Conservation (phyloP, 1,139 yeast species). For the Spencermartinsiella ligniputridi region DNA sequence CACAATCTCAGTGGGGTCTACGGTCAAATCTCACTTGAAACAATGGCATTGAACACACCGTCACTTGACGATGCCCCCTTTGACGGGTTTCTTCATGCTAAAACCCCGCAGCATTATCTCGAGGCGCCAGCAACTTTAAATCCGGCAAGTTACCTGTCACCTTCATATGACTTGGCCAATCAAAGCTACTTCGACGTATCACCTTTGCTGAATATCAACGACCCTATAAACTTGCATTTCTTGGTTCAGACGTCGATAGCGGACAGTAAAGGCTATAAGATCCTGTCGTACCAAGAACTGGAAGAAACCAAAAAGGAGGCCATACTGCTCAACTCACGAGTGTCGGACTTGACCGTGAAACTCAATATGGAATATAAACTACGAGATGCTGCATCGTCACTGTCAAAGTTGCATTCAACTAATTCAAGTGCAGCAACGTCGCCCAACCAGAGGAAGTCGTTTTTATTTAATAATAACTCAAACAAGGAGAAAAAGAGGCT, state of each 20-base stretch:
- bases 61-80: conserved; percentile 2
- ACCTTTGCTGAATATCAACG: conserved; percentile 25
- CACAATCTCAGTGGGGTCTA: no score
- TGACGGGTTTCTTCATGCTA: conserved; percentile 26
- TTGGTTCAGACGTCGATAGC: conserved; percentile 33
- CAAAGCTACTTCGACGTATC: conserved; percentile 24
- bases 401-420: conserved; percentile 26
- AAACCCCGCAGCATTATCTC: conserved; percentile 21
- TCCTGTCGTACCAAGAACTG: conserved; percentile 33
- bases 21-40: neutral
- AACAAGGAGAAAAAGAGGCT: conserved; percentile 25
- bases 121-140: conserved; percentile 26
- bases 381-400: conserved; percentile 33
- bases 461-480: conserved; percentile 15
- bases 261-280: conserved; percentile 27
- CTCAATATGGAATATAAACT: conserved; percentile 32
- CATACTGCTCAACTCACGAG: conserved; percentile 21
- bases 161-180: conserved; percentile 8
- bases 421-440: conserved; percentile 7
- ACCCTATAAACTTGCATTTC: conserved; percentile 26
- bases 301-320: conserved; percentile 28
- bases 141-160: neutral
- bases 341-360: conserved; percentile 27
- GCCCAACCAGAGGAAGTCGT: conserved; percentile 16
- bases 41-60: neutral